Evolutionary conservation across 495 filamentous ascomycete genomes (phyloP), one percentile per base, ranked within the genome.

Genomic region (Hypomontagnella monticulosa): DNA sequence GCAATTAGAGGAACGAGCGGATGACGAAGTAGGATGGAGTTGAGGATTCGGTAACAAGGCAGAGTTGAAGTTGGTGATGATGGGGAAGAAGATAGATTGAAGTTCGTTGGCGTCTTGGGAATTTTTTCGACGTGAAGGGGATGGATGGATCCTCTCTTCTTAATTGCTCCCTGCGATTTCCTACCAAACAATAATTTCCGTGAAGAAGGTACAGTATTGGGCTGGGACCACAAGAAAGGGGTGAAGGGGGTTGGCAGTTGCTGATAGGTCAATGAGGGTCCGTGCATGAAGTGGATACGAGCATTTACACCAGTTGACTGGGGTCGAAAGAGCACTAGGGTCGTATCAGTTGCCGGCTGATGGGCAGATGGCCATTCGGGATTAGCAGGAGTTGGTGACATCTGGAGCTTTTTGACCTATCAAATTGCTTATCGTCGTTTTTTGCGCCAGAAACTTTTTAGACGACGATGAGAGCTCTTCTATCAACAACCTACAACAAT

Each of bases 141-240:
- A 69, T 58, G 56, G 57, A 69, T 58, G 55, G 67, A 63, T 66
- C 54, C 59, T 71, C 60, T 56, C 37, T 75, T 75, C 60, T 63
- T 73, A 62, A 70, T 67, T 70, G 63, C 69, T 75, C 74, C 67
- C 72, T 64, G 72, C 71, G 71, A 71, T 73, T 67, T 74, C 74
- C 75, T 75, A 72, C 75, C 57, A 76, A 76, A 79, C 72, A 80
- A 79, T 79, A 80, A 82, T 80, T 82, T 80, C 79, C 78, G 68
- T 73, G 41, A 73, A 75, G 71, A 68, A 71, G 71, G 68, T 71
- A 63, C 68, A 78, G 73, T 73, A 20, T 59, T 57, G 54, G 58
- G 49, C 57, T 44, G 40, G 57, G 41, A 70, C 53, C 52, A 63
- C 44, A 61, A 75, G 76, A 78, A 80, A 78, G 76, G 80, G 78